A percentile compares a stretch with the other conserved stretches of the same genome.
phyloP scores from a whole-genome alignment of 352 stramenopile species.

The Pythium grandisporangium region DNA sequence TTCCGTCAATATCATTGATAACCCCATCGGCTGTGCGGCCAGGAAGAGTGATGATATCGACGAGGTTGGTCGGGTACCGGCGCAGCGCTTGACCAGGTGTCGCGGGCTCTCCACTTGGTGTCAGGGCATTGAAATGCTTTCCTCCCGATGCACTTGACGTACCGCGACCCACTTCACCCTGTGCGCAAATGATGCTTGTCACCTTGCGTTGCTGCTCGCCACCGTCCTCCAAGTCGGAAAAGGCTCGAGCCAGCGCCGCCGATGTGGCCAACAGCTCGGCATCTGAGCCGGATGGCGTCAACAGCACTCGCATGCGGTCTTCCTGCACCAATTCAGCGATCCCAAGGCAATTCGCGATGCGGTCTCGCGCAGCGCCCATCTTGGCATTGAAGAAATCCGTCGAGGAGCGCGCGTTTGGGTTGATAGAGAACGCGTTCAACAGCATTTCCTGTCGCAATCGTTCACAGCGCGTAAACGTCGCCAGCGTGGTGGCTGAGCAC shows the following conservation, averaged over 20 bases:
- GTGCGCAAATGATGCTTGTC: slow-evolving; percentile 75
- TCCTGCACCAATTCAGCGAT: slow-evolving; percentile 40
- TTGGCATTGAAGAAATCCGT: slow-evolving; percentile 59
- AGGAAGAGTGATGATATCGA: slow-evolving; percentile 55
- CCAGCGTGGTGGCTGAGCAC: slow-evolving; percentile 64
- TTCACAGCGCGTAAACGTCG: slow-evolving; percentile 59
- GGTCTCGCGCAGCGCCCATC: slow-evolving; percentile 41
- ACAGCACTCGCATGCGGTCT: slow-evolving; percentile 40
- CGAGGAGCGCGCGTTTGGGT: slow-evolving; percentile 62
- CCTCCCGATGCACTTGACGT: slow-evolving; percentile 67
- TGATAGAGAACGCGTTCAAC: slow-evolving; percentile 75
- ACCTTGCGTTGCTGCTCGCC: slow-evolving; percentile 37
- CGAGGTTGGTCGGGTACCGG: slow-evolving; percentile 44
- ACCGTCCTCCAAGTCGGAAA: slow-evolving; percentile 30
- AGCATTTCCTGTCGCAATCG: slow-evolving; percentile 64
- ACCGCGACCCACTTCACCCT: slow-evolving; percentile 78
- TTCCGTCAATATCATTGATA: slow-evolving; percentile 37
- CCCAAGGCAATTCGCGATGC: slow-evolving; percentile 47
- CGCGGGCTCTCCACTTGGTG: slow-evolving; percentile 49
- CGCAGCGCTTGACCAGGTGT: slow-evolving; percentile 31
- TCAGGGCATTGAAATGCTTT: slow-evolving; percentile 76
- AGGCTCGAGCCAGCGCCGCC: slow-evolving; percentile 50
- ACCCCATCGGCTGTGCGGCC: slow-evolving; percentile 42
- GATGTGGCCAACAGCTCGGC: slow-evolving; percentile 78
- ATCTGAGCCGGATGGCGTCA: slow-evolving; percentile 82